These are phyloP conservation scores for Geranium brycei DNA, from an alignment of 345 rosid genomes.

Conservation along the genomic window DNA sequence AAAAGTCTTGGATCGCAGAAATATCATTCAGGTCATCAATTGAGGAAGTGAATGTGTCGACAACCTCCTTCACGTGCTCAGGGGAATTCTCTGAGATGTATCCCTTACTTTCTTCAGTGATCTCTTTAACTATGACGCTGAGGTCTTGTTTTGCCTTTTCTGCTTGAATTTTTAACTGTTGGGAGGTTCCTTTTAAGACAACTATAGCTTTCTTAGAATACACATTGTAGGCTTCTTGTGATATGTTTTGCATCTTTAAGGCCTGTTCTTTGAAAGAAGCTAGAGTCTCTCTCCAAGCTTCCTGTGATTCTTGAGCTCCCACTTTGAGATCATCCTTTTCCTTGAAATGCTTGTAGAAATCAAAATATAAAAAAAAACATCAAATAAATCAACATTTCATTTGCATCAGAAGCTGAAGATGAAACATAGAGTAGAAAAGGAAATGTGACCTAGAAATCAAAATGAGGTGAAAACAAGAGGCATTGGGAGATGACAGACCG, in stretches of 20 bases:
- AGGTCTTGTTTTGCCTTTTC: slow-evolving; percentile 65
- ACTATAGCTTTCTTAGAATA: slow-evolving; percentile 50
- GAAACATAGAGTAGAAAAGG: not conserved
- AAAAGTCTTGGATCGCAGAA: slow-evolving; percentile 52
- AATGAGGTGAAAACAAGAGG: too few species aligned
- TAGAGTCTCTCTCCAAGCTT: slow-evolving; percentile 73
- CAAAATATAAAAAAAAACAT: not conserved
- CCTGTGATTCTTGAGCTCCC: slow-evolving; percentile 41
- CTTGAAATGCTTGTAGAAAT: slow-evolving; percentile 35
- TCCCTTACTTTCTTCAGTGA: slow-evolving; percentile 56
- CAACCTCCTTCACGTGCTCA: slow-evolving; percentile 68
- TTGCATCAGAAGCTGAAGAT: not conserved
- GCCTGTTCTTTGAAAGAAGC: slow-evolving; percentile 66
- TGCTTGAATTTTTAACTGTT: slow-evolving; percentile 63
- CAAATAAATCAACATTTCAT: not conserved
- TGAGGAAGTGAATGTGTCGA: slow-evolving; percentile 47
- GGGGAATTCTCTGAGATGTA: slow-evolving; percentile 63
- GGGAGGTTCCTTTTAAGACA: slow-evolving; percentile 50
- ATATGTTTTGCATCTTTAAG: slow-evolving; percentile 57
- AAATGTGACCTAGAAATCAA: too few species aligned
- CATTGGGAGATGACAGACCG: not conserved
- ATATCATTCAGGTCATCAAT: slow-evolving; percentile 51
- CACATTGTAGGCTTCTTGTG: slow-evolving; percentile 60
- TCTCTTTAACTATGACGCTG: slow-evolving; percentile 39
- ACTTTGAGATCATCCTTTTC: slow-evolving; percentile 25